Percentiles rank a stretch among this genome's conserved stretches.
Conservation (phyloP, 2,329 filamentous ascomycete genomes). For the Diplodia seriata region DNA sequence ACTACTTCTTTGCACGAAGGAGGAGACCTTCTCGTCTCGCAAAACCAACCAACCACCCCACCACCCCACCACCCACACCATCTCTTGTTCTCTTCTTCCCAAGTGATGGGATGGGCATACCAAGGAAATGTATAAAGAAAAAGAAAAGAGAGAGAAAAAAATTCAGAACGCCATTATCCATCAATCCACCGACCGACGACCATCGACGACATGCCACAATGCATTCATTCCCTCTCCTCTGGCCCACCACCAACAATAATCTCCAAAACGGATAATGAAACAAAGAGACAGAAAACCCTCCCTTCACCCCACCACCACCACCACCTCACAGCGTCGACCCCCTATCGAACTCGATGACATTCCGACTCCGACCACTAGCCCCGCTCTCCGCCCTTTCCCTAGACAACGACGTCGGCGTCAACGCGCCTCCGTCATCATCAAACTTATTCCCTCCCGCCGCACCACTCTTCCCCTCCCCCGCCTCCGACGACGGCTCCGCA, state of each 20-base stretch:
- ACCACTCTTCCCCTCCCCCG: slow-evolving; percentile 6
- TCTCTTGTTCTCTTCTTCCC: too few relatives aligned
- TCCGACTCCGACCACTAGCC: neutral
- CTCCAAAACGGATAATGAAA: neutral
- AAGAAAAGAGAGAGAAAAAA: neutral
- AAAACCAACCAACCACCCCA: too few relatives aligned
- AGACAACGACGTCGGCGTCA: neutral
- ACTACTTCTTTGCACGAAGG: too few relatives aligned
- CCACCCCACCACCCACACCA: too few relatives aligned
- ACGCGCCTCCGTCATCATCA: neutral
- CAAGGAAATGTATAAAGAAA: neutral
- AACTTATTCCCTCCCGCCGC: neutral
- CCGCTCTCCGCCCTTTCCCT: neutral
- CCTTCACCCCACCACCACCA: neutral
- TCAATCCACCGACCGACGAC: too few relatives aligned
- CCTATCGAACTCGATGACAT: neutral
- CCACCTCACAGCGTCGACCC: slow-evolving; percentile 1
- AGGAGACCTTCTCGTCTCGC: too few relatives aligned
- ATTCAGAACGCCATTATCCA: neutral
- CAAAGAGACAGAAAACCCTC: neutral
- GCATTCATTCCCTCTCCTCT: too few relatives aligned
- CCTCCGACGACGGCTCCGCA: neutral
- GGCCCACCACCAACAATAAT: too few relatives aligned
- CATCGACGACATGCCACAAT: too few relatives aligned
- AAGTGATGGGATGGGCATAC: neutral